phyloP scores from a whole-genome alignment of 164 flowering plant species.

The Stephania cephalantha region DNA sequence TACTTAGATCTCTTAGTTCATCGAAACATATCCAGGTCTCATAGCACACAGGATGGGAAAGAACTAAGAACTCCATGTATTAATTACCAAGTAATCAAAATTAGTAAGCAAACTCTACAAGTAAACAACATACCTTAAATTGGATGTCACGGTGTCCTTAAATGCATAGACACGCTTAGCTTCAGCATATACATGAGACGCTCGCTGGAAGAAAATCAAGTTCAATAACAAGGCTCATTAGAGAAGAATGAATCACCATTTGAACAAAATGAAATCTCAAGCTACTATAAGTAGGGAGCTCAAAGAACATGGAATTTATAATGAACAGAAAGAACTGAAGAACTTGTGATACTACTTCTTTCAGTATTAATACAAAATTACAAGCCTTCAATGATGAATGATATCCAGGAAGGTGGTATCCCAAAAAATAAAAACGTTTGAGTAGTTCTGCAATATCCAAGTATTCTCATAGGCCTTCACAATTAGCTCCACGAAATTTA shows the following conservation, averaged over 20 bases:
- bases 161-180: slow-evolving; percentile 88
- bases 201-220: slow-evolving; percentile 51
- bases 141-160: slow-evolving; percentile 75
- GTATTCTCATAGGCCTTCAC: no score
- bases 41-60: not conserved
- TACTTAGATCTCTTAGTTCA: not conserved
- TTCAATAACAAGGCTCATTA: not conserved
- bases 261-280: no score
- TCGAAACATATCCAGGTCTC: not conserved
- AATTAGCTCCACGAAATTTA: no score
- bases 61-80: not conserved
- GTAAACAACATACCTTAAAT: slow-evolving; percentile 42
- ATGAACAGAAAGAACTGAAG: no score
- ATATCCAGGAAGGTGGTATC: no score
- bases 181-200: slow-evolving; percentile 91
- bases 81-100: not conserved
- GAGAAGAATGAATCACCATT: not conserved
- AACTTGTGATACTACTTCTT: no score
- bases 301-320: no score
- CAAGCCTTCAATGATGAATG: no score
- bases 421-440: no score
- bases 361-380: no score
- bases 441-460: no score
- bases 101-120: not conserved
- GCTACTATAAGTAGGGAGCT: no score